phyloP scores from a whole-genome alignment of 2,329 filamentous ascomycete species.

The Fusarium udum region DNA sequence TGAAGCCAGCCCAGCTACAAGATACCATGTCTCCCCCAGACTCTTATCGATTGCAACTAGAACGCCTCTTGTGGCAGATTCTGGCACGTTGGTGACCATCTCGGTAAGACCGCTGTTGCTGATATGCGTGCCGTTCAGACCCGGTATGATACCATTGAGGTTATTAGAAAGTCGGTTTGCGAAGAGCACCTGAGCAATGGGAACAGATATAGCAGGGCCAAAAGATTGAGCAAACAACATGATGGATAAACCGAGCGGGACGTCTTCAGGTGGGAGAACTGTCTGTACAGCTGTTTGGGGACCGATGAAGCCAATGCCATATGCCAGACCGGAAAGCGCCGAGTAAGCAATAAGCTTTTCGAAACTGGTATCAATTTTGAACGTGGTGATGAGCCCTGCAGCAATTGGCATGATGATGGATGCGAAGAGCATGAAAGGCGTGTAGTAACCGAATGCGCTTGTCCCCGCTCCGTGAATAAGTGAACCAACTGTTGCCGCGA shows the following conservation, averaged over 20 bases:
- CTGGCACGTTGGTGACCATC: not conserved
- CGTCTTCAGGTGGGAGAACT: not conserved
- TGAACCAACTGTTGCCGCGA: conserved; percentile 8
- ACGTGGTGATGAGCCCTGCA: conserved; percentile 4
- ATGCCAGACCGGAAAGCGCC: conserved; percentile 4
- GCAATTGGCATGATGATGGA: conserved; percentile 18
- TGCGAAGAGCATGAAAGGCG: conserved; percentile 22
- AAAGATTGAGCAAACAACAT: conserved; percentile 37
- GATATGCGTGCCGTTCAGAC: not conserved
- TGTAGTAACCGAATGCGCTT: conserved; percentile 17
- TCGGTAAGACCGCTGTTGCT: conserved; percentile 2
- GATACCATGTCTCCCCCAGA: conserved; percentile 18
- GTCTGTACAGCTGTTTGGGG: conserved; percentile 25
- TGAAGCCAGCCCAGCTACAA: conserved; percentile 15
- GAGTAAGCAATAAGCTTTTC: conserved; percentile 9
- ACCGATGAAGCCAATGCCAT: conserved; percentile 22
- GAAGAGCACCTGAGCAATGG: conserved; percentile 32
- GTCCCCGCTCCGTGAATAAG: conserved; percentile 22
- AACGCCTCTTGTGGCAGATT: not conserved
- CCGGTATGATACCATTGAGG: not conserved
- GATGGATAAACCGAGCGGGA: conserved; percentile 33
- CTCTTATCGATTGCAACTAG: not conserved
- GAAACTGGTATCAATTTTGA: conserved; percentile 6
- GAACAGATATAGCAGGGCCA: conserved; percentile 26
- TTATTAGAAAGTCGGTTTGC: conserved; percentile 22